These are phyloP conservation scores for Mucor mucedo DNA, from an alignment of 371 early-diverging fungal species.

Conservation along the genomic window DNA sequence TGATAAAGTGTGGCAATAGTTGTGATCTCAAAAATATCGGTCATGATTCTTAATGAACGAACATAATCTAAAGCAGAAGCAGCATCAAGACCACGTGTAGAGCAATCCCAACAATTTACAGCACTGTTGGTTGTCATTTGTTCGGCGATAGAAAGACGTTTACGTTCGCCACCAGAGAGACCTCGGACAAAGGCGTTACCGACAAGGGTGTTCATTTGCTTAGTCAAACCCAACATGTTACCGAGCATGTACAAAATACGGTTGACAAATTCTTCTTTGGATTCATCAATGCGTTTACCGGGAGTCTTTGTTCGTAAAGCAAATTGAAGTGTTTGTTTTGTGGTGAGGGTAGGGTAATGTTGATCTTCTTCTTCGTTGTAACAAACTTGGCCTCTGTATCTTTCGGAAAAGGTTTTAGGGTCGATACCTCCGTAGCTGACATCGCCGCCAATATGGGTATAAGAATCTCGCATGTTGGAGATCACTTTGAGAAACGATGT, in stretches of 20 bases:
- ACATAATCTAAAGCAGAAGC: slow-evolving; percentile 85
- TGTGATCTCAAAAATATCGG: slow-evolving; percentile 67
- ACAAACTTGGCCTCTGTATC: slow-evolving; percentile 65
- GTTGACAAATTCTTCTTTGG: slow-evolving; percentile 47
- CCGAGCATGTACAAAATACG: slow-evolving; percentile 60
- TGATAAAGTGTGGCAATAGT: slow-evolving; percentile 72
- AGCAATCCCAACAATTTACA: slow-evolving; percentile 85
- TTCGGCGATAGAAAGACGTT: slow-evolving; percentile 87
- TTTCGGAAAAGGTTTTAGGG: slow-evolving; percentile 53
- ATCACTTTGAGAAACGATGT: slow-evolving; percentile 70
- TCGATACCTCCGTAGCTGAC: slow-evolving; percentile 69
- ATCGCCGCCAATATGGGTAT: slow-evolving; percentile 58
- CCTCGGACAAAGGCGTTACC: slow-evolving; percentile 86
- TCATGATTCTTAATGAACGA: slow-evolving; percentile 70
- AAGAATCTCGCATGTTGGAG: slow-evolving; percentile 65
- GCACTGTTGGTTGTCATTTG: slow-evolving; percentile 80
- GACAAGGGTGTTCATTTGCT: slow-evolving; percentile 79
- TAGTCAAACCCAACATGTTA: slow-evolving; percentile 73
- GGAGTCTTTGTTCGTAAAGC: slow-evolving; percentile 72
- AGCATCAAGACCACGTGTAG: slow-evolving; percentile 90
- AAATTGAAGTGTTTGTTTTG: slow-evolving; percentile 71
- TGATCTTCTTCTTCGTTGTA: slow-evolving; percentile 78
- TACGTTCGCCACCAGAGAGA: slow-evolving; percentile 86
- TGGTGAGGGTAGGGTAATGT: slow-evolving; percentile 71
- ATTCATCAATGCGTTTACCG: slow-evolving; percentile 53